A percentile compares a stretch with the other conserved stretches of the same genome.
phyloP scores from a whole-genome alignment of 192 early-diverging fungal species.

The Podila minutissima region DNA sequence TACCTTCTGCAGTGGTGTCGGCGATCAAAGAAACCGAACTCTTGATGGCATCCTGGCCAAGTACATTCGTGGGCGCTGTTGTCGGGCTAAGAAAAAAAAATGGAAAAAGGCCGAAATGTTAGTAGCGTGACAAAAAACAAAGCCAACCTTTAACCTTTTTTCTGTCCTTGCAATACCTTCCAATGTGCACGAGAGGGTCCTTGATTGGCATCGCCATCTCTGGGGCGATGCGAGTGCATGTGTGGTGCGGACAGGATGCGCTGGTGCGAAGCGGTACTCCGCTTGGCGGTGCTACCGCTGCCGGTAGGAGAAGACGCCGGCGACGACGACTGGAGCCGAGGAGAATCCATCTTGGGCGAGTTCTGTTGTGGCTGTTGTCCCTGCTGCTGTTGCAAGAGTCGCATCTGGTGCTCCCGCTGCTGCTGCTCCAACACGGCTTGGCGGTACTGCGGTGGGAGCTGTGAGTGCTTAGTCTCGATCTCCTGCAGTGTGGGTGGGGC shows the following conservation, averaged over 20 bases:
- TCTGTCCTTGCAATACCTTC: conserved; percentile 21
- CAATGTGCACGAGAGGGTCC: conserved; percentile 46
- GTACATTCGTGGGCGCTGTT: conserved; percentile 39
- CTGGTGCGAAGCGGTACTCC: conserved; percentile 16
- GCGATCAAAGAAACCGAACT: conserved; percentile 50
- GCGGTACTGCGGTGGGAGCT: conserved; percentile 5
- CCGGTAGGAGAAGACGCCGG: conserved; percentile 23
- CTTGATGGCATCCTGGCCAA: conserved; percentile 38
- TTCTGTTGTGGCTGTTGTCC: conserved; percentile 14
- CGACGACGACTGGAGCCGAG: conserved; percentile 9
- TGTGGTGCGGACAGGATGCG: conserved; percentile 26
- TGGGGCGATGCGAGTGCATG: conserved; percentile 21
- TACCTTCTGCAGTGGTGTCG: conserved; percentile 49
- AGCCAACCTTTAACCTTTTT: background rate
- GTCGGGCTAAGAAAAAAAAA: conserved; percentile 19
- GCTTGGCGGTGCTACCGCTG: background rate
- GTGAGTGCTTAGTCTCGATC: background rate
- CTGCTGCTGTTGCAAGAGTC: conserved; percentile 29
- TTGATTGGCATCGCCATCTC: background rate
- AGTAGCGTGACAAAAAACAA: background rate
- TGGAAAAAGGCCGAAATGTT: background rate
- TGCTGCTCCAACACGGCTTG: conserved; percentile 26
- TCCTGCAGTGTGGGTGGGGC: conserved; percentile 7
- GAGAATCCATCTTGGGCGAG: conserved; percentile 14
- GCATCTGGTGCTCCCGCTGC: conserved; percentile 37